Percentiles rank a stretch among this genome's conserved stretches.
Evolutionary conservation across 768 basidiomycete species (phyloP).

Genomic region (Leucosporidium creatinivorum): DNA sequence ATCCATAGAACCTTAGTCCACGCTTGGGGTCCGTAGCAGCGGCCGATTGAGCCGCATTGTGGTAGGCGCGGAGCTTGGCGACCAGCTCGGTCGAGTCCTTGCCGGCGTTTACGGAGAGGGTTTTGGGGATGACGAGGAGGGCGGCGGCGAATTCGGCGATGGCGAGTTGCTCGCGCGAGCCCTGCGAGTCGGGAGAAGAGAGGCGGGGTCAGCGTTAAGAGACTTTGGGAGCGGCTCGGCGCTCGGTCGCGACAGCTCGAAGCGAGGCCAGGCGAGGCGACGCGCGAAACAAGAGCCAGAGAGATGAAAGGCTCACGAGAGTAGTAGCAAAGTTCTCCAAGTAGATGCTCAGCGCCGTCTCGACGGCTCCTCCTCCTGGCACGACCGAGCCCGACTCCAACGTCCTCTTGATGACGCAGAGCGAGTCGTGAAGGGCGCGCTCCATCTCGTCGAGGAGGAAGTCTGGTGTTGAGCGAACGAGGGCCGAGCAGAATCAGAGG

Average conservation of each 20-base stretch:
- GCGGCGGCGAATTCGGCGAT: slow-evolving; percentile 98
- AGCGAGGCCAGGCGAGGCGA: too few relatives aligned
- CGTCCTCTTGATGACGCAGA: slow-evolving; percentile 93
- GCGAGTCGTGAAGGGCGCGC: slow-evolving; percentile 82
- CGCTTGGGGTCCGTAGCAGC: slow-evolving; percentile 86
- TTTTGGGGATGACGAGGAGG: slow-evolving; percentile 90
- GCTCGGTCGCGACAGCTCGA: background rate
- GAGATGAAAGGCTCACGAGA: slow-evolving; percentile 54
- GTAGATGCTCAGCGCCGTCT: slow-evolving; percentile 93
- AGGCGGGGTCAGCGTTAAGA: background rate
- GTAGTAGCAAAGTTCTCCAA: slow-evolving; percentile 98
- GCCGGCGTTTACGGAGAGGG: slow-evolving; percentile 92
- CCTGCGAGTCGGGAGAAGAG: slow-evolving; percentile 48
- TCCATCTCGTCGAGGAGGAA: slow-evolving; percentile 99
- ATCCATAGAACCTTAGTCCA: slow-evolving; percentile 77
- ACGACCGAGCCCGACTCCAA: slow-evolving; percentile 92
- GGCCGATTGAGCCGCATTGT: slow-evolving; percentile 92
- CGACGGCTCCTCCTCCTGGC: slow-evolving; percentile 94
- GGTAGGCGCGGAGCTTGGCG: slow-evolving; percentile 91
- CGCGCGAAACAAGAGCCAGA: background rate
- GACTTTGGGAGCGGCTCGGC: too few relatives aligned
- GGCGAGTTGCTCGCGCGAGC: slow-evolving; percentile 93
- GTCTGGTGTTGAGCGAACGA: slow-evolving; percentile 46
- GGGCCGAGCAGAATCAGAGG: background rate
- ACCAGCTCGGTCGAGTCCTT: slow-evolving; percentile 97